Evolutionary conservation across 768 basidiomycete genomes (phyloP), one percentile per base, ranked within the genome.

Genomic region (Suillus ampliporus): DNA sequence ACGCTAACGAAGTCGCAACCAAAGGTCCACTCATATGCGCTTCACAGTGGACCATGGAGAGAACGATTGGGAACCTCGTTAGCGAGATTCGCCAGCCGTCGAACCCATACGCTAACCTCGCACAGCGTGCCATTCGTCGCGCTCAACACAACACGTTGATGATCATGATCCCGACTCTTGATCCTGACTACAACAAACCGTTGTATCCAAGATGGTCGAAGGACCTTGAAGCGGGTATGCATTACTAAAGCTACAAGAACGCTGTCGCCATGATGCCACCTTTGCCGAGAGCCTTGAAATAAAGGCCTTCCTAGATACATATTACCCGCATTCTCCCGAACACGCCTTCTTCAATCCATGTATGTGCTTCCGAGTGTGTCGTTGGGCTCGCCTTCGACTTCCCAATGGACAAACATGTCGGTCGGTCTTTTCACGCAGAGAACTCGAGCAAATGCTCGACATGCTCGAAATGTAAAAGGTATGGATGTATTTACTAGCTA

Each of bases 1-100:
- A 71, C 26, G 65, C 62, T 5, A 23, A 46, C 0, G 72, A 77
- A 58, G 66, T 64, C 10, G 31, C 48, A 14, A 63, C 68, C 2
- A 61, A 67, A 17, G 74, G 76, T 0, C 74, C 72, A 1, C 54
- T 60, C 4, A 62, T 61, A 13, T 64, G 60, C 19, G 66, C 65
- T 28, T 58, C 74, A 6, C 75, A 77, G 56, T 78, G 71, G 69
- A 69, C 65, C 1, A 64, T 78, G 57, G 74, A 76, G 44, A 51
- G 58, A 0, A 67, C 68, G 0, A 71, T 75, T 31, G 68, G 74
- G 2, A 71, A 67, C 38, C 66, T 75, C 52, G 71, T 69, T 6
- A 17, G 53, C 31, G 69, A 76, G 50, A 68, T 73, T 9, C 51
- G 61, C 10, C 71, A 72, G 52, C 71, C 61, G 5, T 71, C 67